Evolutionary conservation across 331 rosid species (phyloP), one percentile per base, ranked within the genome.

Genomic region (Arachis monticola): DNA sequence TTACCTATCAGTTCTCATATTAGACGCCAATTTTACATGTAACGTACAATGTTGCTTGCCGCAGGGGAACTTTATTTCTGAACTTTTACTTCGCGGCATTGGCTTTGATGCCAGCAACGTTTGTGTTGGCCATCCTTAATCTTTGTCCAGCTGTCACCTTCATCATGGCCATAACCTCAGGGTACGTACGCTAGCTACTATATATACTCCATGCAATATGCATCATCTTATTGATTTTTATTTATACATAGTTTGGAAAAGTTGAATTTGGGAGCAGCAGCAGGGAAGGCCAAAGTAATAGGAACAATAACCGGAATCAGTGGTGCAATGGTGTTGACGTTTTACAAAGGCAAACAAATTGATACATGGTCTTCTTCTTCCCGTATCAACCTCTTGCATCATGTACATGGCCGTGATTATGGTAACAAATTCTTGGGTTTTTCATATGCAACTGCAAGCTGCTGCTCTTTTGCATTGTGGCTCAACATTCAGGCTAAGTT

Each of bases 401-500:
- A 38, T 38, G 5, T 4, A 5, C 41, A 38, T 38, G 41, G 67
- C 2, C 38, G 31, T 14, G 40, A 59, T 3, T 10, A 71, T 8
- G 44, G 77, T 1, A 58, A 60, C 41, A 67, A 58, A 74, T 9
- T 85, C 10, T 31, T 86, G 3, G 97, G 98, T 8, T 48, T 79
- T 30, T 47, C 85, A 10, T 62, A 83, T 42, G 88, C 85, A 4
- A 10, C 87, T 0, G 89, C 78, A 10, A 76, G 95, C 64, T 81
- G 90, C 61, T 31, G 77, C 6, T 78, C 81, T 4, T 84, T 14
- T 51, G 80, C 98, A 32, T 10, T 82, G 7, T 93, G 97, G 98
- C 86, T 88, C 73, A 85, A 88, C 11, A 62, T 89, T 76, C 93
- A 93, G 95, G 60, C 84, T 22, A 76, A 75, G 69, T 44, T 86